phyloP scores from a whole-genome alignment of 202 grass and related monocot species.

The Panicum hallii region DNA sequence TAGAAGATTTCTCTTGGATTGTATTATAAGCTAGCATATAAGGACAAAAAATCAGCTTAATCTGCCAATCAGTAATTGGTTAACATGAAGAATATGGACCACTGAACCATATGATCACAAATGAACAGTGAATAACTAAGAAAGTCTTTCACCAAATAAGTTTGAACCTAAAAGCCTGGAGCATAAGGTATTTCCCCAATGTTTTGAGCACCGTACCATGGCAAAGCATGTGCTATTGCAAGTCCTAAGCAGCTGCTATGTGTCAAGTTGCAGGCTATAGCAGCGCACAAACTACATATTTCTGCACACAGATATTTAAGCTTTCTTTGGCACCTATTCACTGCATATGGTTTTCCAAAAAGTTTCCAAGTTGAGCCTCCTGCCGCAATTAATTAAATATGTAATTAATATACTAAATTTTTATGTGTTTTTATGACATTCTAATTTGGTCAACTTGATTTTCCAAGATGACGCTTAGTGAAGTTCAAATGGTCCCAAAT shows the following conservation, averaged over 20 bases:
- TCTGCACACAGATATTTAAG: slow-evolving; percentile 10
- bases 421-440: background rate
- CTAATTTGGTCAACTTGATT: background rate
- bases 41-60: slow-evolving; percentile 11
- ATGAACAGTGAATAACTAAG: slow-evolving; percentile 15
- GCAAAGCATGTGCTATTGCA: slow-evolving; percentile 10
- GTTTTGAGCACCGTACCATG: slow-evolving; percentile 17
- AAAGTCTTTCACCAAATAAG: background rate
- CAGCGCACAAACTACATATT: background rate
- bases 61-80: slow-evolving; percentile 23
- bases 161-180: slow-evolving; percentile 33
- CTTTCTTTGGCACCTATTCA: slow-evolving; percentile 27
- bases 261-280: slow-evolving; percentile 10
- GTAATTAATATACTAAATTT: slow-evolving; percentile 5
- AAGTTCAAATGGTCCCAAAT: slow-evolving; percentile 6
- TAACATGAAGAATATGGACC: background rate
- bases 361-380: background rate
- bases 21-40: slow-evolving; percentile 3
- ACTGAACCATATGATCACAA: background rate
- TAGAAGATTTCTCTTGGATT: slow-evolving; percentile 2
- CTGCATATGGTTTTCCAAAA: slow-evolving; percentile 13
- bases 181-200: background rate
- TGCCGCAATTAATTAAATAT: slow-evolving; percentile 34
- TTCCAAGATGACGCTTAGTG: background rate
- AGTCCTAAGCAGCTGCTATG: slow-evolving; percentile 9